Conservation (phyloP, 331 rosid species). For the Acacia pycnantha region DNA sequence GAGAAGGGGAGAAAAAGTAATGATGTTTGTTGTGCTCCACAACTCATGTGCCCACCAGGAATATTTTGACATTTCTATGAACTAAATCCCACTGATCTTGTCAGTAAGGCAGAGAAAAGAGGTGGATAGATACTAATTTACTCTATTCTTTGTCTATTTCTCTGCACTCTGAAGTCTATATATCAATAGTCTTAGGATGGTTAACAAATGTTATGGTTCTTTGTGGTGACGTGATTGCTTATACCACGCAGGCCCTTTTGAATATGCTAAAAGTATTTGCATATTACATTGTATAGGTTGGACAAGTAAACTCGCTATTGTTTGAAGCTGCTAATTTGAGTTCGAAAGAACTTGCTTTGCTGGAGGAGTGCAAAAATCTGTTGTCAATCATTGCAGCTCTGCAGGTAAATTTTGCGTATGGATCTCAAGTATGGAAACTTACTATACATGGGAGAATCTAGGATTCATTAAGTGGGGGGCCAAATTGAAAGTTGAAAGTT, state of each 20-base stretch:
- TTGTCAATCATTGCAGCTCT: constrained; percentile 37
- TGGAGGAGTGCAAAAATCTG: constrained; percentile 45
- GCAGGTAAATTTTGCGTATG: constrained; percentile 35
- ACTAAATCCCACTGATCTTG: neutral
- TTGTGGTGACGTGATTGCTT: constrained; percentile 5
- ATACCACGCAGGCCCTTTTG: neutral
- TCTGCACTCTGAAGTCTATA: neutral
- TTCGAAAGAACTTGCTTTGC: constrained; percentile 44
- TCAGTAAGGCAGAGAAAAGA: neutral
- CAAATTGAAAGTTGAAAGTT: too few species aligned
- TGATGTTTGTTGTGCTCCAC: neutral
- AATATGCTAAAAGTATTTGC: constrained; percentile 24
- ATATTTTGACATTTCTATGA: neutral
- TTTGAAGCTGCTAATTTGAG: constrained; percentile 39
- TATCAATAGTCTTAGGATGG: neutral
- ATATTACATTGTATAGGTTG: constrained; percentile 39
- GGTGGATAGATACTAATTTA: neutral
- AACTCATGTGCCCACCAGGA: neutral
- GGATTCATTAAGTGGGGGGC: too few species aligned
- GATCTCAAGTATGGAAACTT: neutral
- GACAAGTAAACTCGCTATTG: constrained; percentile 35
- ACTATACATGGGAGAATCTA: neutral
- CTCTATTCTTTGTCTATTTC: neutral
- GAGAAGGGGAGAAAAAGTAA: neutral
- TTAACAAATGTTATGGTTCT: neutral